Conservation (phyloP, 2,329 filamentous ascomycete genomes). For the Elsinoe arachidis region DNA sequence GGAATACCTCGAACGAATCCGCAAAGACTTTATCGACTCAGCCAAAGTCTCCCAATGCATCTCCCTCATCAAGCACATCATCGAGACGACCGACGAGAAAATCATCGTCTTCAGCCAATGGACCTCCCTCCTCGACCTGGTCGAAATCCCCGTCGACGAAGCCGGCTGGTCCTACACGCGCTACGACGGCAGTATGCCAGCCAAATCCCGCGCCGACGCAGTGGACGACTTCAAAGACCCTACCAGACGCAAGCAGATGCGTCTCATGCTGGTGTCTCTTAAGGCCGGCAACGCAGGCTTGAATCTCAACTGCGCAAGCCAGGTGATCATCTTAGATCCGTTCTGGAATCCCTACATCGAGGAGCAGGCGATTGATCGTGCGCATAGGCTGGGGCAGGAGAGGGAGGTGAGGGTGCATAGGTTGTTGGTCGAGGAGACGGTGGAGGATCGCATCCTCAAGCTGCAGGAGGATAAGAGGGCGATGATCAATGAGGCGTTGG, state of each 20-base stretch:
- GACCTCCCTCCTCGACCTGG: constrained; percentile 66
- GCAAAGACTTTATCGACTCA: constrained; percentile 61
- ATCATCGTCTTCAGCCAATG: constrained; percentile 78
- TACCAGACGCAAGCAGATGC: constrained; percentile 38
- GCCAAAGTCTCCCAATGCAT: constrained; percentile 65
- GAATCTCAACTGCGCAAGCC: constrained; percentile 73
- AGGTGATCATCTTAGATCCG: constrained; percentile 83
- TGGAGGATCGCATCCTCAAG: constrained; percentile 77
- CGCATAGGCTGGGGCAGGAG: constrained; percentile 77
- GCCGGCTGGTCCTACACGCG: constrained; percentile 53
- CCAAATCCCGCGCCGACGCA: constrained; percentile 56
- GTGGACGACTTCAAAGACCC: constrained; percentile 60
- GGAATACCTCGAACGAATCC: constrained; percentile 61
- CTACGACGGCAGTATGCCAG: constrained; percentile 69
- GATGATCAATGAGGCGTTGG: constrained; percentile 69
- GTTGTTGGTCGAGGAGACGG: constrained; percentile 65
- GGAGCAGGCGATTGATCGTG: constrained; percentile 83
- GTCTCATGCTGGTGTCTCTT: constrained; percentile 67
- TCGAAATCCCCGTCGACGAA: constrained; percentile 62
- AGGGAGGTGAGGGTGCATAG: constrained; percentile 69
- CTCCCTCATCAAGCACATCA: constrained; percentile 51
- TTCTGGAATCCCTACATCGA: constrained; percentile 95
- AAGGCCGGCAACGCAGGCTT: constrained; percentile 79
- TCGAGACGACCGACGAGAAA: constrained; percentile 50
- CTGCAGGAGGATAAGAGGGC: constrained; percentile 71